A percentile compares a stretch with the other conserved stretches of the same genome.
Conservation (phyloP, 1,284 basidiomycete species). For the Trametes pubescens region DNA sequence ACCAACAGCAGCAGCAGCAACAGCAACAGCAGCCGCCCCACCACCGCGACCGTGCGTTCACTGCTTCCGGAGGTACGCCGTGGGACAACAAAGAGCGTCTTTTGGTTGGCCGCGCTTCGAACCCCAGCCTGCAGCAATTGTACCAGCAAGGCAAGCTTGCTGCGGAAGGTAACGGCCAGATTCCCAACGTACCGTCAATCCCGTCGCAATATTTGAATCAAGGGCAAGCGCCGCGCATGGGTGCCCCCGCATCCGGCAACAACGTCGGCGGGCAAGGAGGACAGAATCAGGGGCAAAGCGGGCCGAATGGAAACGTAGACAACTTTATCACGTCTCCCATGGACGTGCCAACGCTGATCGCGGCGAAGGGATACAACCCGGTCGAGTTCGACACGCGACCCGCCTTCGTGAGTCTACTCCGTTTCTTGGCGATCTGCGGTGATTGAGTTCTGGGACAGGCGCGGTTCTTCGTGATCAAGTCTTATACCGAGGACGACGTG, state of each 20-base stretch:
- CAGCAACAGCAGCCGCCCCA: slow-evolving; percentile 40
- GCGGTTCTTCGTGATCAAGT: slow-evolving; percentile 96
- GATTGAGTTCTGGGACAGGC: slow-evolving; percentile 57
- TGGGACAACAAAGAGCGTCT: slow-evolving; percentile 73
- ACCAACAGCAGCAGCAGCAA: slow-evolving; percentile 42
- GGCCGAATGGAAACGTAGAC: slow-evolving; percentile 35
- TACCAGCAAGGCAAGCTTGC: slow-evolving; percentile 51
- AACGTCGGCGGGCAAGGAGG: slow-evolving; percentile 26
- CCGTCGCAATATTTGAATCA: slow-evolving; percentile 74
- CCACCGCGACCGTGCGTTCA: slow-evolving; percentile 51
- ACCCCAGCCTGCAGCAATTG: slow-evolving; percentile 70
- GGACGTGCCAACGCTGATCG: slow-evolving; percentile 87
- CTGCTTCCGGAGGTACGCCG: slow-evolving; percentile 48
- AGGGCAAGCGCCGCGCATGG: slow-evolving; percentile 53
- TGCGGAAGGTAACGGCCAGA: slow-evolving; percentile 47
- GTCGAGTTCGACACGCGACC: slow-evolving; percentile 86
- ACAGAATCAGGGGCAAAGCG: slow-evolving; percentile 40
- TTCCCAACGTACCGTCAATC: slow-evolving; percentile 75
- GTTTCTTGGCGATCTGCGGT: slow-evolving; percentile 6
- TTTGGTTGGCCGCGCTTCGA: slow-evolving; percentile 64
- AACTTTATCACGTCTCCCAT: slow-evolving; percentile 66
- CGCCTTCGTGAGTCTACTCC: slow-evolving; percentile 61
- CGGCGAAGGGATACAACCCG: slow-evolving; percentile 92
- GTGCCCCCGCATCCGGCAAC: slow-evolving; percentile 42
- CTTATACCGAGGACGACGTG: slow-evolving; percentile 97